Evolutionary conservation across 2,329 filamentous ascomycete genomes (phyloP), one percentile per base, ranked within the genome.

Genomic region (Pleomassaria siparia): DNA sequence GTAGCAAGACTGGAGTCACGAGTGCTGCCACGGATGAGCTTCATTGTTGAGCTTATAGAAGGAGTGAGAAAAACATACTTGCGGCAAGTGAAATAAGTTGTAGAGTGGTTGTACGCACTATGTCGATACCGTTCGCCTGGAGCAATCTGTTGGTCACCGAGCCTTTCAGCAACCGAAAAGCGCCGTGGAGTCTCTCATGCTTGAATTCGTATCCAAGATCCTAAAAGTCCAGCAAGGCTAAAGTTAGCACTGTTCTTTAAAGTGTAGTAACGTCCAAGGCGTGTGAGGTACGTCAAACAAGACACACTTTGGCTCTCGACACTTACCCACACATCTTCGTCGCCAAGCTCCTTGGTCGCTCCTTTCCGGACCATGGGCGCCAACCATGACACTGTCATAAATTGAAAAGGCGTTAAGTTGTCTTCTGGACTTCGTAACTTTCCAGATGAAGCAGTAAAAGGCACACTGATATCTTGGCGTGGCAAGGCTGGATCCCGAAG

Each of bases 311-410:
- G n/a, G n/a, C n/a, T n/a, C n/a, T n/a, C n/a, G n/a, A n/a, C n/a
- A n/a, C n/a, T n/a, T n/a, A n/a, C n/a, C 91, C 91, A 96, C 2
- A 96, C 87, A 63, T 96, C 89, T 29, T 86, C 80, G 30, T 91
- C 85, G 28, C 90, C 74, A 8, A 96, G 74, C 56, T 90, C 86
- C 32, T 83, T 77, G 24, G 76, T 74, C 33, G 76, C 80, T 1
- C 86, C 89, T 20, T 84, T 70, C 1, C 75, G 73, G 11, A 95
- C 89, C 6, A 95, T 72, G 0, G 90, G 86, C 0, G 76, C 75
- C 72, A 95, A 86, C 91, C 91, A 96, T 0, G 83, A 88, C 22
- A 95, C 86, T 5, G 83, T 86, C 81, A 92, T 87, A 72, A 89
- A 96, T 56, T 91, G 87, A 80, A 89, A 91, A 1, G 91, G 75